Evolutionary conservation across 1,284 basidiomycete genomes (phyloP), one percentile per base, ranked within the genome.

Genomic region (Retiboletus flavoniger): DNA sequence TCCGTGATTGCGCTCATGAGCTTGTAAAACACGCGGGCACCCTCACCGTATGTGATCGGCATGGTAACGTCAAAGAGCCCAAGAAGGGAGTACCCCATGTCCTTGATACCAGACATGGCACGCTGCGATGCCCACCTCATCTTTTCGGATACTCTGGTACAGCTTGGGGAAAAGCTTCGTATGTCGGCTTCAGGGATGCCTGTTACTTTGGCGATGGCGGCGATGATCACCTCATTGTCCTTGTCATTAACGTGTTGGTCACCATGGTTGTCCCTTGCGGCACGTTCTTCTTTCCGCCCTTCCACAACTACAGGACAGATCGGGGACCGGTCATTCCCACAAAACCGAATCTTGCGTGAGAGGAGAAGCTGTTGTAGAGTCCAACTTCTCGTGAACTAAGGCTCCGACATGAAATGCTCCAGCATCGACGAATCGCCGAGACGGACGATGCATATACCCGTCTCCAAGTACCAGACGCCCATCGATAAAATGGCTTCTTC

Each of bases 41-140:
- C n/a, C 62, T 64, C 62, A 1, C 65, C 65, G 31, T 67, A 65
- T 3, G 62, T 49, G 26, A 65, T 50, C 3, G 62, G 63, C 7
- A 64, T 46, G 26, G 42, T 42, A 35, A 64, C n/a, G 26, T 64
- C 63, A 35, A 64, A 59, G 16, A 64, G 54, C 4, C 58, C 58
- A 5, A 67, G 54, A 13, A 67, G 61, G 21, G 63, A 63, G 40
- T 64, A 67, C 0, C 63, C 63, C 24, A 41, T 53, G 47, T 67
- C 63, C 39, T 64, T 61, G n/a, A 49, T 47, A 6, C 56, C 54
- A 38, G 64, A 51, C 4, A 64, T 63, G 31, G 39, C 36, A 16
- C 63, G 66, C 21, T 60, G 52, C 13, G 66, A 60, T 11, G 56
- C 56, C 66, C 63, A 65, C 28, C 42, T 42, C 63, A 68, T 68